Conservation (phyloP, 2,329 filamentous ascomycete species). For the Sporothrix dimorphospora region DNA sequence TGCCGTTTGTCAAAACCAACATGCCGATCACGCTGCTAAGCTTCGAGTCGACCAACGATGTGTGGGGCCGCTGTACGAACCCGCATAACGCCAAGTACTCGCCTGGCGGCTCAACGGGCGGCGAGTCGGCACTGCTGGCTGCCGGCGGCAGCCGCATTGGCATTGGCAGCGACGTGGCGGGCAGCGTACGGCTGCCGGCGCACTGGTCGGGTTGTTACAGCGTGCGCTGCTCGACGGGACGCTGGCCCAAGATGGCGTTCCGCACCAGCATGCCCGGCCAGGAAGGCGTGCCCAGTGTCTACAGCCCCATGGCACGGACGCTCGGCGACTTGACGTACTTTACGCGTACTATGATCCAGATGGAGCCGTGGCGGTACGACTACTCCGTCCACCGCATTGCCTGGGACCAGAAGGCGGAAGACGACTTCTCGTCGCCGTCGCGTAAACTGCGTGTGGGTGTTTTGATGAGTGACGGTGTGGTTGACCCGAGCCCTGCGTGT, state of each 20-base stretch:
- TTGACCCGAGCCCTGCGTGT: slow-evolving; percentile 85
- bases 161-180: slow-evolving; percentile 88
- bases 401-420: slow-evolving; percentile 68
- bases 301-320: slow-evolving; percentile 89
- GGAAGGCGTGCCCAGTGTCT: slow-evolving; percentile 86
- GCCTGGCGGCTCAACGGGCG: slow-evolving; percentile 86
- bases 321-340: slow-evolving; percentile 84
- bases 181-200: slow-evolving; percentile 82
- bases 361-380: slow-evolving; percentile 89
- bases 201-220: slow-evolving; percentile 91
- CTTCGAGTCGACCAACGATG: slow-evolving; percentile 75
- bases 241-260: slow-evolving; percentile 86
- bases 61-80: slow-evolving; percentile 84
- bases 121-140: slow-evolving; percentile 80
- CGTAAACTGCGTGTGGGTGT: slow-evolving; percentile 70
- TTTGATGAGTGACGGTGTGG: slow-evolving; percentile 77
- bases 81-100: slow-evolving; percentile 84
- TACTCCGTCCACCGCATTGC: slow-evolving; percentile 81
- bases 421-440: slow-evolving; percentile 63
- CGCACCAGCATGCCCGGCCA: slow-evolving; percentile 90
- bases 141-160: slow-evolving; percentile 78
- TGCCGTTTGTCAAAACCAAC: slow-evolving; percentile 93
- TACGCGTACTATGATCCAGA: slow-evolving; percentile 72
- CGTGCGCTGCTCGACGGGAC: slow-evolving; percentile 81
- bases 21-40: slow-evolving; percentile 83